Evolutionary conservation across 208 protist species (phyloP).

Genomic region (Kentomonas sorsogonicus): DNA sequence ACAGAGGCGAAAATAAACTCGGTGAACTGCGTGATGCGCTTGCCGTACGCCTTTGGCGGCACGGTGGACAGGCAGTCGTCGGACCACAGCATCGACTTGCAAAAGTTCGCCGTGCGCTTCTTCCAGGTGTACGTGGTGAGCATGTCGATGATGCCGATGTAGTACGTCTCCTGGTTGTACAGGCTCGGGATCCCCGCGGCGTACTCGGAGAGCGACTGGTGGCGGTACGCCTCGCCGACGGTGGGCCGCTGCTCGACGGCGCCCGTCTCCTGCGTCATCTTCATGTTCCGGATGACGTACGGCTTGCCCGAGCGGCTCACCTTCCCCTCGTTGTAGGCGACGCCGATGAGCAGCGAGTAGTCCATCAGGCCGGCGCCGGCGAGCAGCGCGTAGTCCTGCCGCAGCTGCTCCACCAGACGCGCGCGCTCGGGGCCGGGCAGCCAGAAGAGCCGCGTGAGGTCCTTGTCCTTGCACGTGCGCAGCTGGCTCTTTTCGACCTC

Average conservation of each 20-base stretch:
- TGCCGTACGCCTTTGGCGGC: constrained; percentile 47
- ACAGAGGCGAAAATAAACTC: constrained; percentile 65
- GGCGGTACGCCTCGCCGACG: too few species aligned
- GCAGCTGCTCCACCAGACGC: constrained; percentile 43
- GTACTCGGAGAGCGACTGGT: constrained; percentile 31
- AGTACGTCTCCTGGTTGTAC: constrained; percentile 75
- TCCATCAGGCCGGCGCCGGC: constrained; percentile 61
- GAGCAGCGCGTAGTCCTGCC: constrained; percentile 63
- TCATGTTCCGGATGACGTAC: constrained; percentile 47
- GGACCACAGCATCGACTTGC: constrained; percentile 81
- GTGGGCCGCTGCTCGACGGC: constrained; percentile 16
- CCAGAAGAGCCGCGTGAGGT: constrained; percentile 79
- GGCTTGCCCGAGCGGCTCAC: constrained; percentile 28
- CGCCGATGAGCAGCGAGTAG: constrained; percentile 84
- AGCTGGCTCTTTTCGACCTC: constrained; percentile 36
- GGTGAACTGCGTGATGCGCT: constrained; percentile 59
- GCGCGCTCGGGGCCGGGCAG: constrained; percentile 32
- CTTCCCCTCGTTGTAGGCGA: constrained; percentile 63
- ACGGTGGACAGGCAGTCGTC: constrained; percentile 72
- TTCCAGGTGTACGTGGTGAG: constrained; percentile 76
- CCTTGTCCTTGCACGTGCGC: constrained; percentile 73
- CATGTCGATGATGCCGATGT: constrained; percentile 86
- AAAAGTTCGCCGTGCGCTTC: constrained; percentile 84
- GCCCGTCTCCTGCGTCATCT: neutral
- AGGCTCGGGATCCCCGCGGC: constrained; percentile 50